Conservation (phyloP, 176 grass and related monocot species). For the Urochloa ruziziensis region DNA sequence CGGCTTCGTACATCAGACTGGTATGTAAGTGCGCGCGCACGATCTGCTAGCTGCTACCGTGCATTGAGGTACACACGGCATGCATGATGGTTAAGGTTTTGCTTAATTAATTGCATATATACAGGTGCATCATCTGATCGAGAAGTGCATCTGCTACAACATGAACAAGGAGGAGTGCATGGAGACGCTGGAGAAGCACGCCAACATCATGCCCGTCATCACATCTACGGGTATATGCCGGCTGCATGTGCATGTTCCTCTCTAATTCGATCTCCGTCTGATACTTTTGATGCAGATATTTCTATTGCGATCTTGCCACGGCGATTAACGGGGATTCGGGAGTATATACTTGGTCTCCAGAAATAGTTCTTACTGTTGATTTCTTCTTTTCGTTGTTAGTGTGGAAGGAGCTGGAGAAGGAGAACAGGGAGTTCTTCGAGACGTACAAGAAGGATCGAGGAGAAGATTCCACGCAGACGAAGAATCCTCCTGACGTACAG, state of each 20-base stretch:
- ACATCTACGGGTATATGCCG: constrained; percentile 53
- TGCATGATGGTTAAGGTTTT: background rate
- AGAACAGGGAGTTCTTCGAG: constrained; percentile 85
- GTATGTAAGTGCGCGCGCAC: background rate
- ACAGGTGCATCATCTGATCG: constrained; percentile 85
- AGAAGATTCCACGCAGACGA: constrained; percentile 23
- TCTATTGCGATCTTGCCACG: background rate
- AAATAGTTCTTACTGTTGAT: background rate
- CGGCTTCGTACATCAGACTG: constrained; percentile 72
- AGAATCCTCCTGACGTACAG: background rate
- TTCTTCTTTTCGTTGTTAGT: constrained; percentile 32
- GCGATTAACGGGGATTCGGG: too few species aligned
- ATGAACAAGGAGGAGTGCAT: constrained; percentile 75
- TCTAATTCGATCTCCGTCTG: too few species aligned
- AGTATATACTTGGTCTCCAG: too few species aligned
- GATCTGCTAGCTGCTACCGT: background rate
- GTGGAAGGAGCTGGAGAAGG: constrained; percentile 86
- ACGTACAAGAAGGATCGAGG: constrained; percentile 49
- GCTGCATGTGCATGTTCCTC: background rate
- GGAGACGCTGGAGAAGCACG: constrained; percentile 67
- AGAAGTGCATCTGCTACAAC: constrained; percentile 71
- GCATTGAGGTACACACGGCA: background rate
- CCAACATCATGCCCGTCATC: constrained; percentile 56
- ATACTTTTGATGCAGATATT: background rate
- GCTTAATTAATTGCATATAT: too few species aligned